Evolutionary conservation across 1,139 yeast genomes (phyloP).

Genomic region (Debaryomyces nepalensis): DNA sequence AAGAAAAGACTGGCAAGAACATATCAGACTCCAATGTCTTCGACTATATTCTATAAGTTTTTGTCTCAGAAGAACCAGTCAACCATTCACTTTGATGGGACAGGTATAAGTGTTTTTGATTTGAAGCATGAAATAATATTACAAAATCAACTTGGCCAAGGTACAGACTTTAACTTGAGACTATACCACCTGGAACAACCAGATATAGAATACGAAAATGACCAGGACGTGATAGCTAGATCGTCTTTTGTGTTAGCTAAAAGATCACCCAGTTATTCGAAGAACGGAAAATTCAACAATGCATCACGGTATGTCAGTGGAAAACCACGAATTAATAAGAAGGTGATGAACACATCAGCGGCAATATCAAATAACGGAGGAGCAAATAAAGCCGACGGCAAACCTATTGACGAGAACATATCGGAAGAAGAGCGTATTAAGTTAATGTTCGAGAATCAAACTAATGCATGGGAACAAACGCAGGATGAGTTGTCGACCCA

Average conservation of each 20-base stretch:
- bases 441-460: conserved; percentile 90
- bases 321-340: conserved; percentile 62
- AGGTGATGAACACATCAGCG: conserved; percentile 33
- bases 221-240: conserved; percentile 89
- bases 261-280: conserved; percentile 69
- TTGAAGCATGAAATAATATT: conserved; percentile 85
- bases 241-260: conserved; percentile 83
- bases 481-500: conserved; percentile 88
- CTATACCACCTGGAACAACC: conserved; percentile 68
- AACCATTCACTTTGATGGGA: conserved; percentile 89
- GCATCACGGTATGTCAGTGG: conserved; percentile 87
- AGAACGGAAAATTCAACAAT: conserved; percentile 65
- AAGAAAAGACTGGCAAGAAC: not conserved
- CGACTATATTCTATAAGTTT: conserved; percentile 87
- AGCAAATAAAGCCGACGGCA: conserved; percentile 21
- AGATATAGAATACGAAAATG: conserved; percentile 81
- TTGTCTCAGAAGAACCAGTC: conserved; percentile 82
- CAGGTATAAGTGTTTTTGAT: conserved; percentile 94
- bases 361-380: conserved; percentile 25
- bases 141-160: conserved; percentile 81
- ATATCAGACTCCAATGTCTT: conserved; percentile 60
- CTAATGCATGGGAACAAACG: conserved; percentile 92
- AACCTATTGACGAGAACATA: conserved; percentile 42
- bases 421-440: conserved; percentile 88
- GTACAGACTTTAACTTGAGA: conserved; percentile 79